These are phyloP conservation scores for Phytopythium chamaehyphon DNA, from an alignment of 352 stramenopile species.

Conservation along the genomic window DNA sequence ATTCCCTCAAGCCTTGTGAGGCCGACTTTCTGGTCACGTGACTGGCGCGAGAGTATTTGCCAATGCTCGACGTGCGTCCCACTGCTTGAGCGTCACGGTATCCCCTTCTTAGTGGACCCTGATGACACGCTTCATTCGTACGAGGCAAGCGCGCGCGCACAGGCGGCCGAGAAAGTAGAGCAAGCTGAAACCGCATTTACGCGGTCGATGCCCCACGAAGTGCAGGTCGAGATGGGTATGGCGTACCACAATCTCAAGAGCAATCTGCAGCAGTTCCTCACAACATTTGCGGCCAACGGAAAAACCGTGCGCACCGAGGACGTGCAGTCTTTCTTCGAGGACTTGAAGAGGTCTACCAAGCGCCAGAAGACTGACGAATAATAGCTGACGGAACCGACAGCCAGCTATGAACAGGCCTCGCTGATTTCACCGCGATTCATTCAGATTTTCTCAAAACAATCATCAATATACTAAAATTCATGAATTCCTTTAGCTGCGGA, in stretches of 20 bases:
- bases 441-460: too few relatives aligned
- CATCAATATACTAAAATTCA: too few relatives aligned
- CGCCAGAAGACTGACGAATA: conserved; percentile 37
- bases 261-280: conserved; percentile 61
- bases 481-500: conserved; percentile 48
- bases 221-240: conserved; percentile 72
- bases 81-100: conserved; percentile 39
- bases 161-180: conserved; percentile 35
- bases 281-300: conserved; percentile 44
- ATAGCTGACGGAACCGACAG: conserved; percentile 7
- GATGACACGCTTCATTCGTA: conserved; percentile 66
- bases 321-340: conserved; percentile 67
- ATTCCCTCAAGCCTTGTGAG: conserved; percentile 5
- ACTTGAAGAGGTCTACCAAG: conserved; percentile 41
- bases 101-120: conserved; percentile 58
- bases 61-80: conserved; percentile 46
- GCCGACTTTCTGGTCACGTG: conserved; percentile 63
- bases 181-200: conserved; percentile 46
- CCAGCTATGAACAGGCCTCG: too few relatives aligned
- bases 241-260: conserved; percentile 73
- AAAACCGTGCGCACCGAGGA: conserved; percentile 72
- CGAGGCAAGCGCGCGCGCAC: conserved; percentile 38
- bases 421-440: too few relatives aligned
- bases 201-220: conserved; percentile 54
- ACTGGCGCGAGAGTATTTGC: conserved; percentile 59